Percentiles rank a stretch among this genome's conserved stretches.
Evolutionary conservation across 2,329 filamentous ascomycete genomes (phyloP).

Genomic region (Tolypocladium paradoxum): DNA sequence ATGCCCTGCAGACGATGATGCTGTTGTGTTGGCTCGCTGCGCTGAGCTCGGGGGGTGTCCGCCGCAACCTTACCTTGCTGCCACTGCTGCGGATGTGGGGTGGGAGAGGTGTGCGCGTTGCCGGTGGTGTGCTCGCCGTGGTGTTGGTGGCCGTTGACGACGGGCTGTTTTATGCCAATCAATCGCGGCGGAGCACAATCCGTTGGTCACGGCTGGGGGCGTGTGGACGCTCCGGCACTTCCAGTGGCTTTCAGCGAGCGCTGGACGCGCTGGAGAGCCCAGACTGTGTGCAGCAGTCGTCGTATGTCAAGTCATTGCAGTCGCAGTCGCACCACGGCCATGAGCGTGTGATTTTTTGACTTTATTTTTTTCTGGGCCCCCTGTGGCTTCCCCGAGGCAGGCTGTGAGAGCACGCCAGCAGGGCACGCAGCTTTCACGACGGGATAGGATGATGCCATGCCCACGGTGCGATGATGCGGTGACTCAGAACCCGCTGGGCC

Average conservation of each 20-base stretch:
- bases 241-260: background rate
- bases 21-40: background rate
- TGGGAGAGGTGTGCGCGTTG: background rate
- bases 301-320: background rate
- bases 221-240: background rate
- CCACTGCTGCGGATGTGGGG: background rate
- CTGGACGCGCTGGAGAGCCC: background rate
- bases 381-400: background rate
- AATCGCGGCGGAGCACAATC: background rate
- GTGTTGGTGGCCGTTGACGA: background rate
- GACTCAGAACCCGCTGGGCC: slow-evolving; percentile 1
- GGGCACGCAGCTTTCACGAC: slow-evolving; percentile 1
- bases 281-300: background rate
- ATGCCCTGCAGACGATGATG: slow-evolving; percentile 1
- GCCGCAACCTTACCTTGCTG: background rate
- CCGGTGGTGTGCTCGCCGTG: background rate
- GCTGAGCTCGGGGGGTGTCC: background rate
- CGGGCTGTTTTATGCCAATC: background rate
- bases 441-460: slow-evolving; percentile 6
- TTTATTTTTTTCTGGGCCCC: background rate
- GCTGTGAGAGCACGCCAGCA: background rate
- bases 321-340: background rate
- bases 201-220: background rate
- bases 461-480: background rate
- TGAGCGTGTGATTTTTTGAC: background rate